Conservation (phyloP, 176 grass and related monocot species). For the Zoysia pacifica region DNA sequence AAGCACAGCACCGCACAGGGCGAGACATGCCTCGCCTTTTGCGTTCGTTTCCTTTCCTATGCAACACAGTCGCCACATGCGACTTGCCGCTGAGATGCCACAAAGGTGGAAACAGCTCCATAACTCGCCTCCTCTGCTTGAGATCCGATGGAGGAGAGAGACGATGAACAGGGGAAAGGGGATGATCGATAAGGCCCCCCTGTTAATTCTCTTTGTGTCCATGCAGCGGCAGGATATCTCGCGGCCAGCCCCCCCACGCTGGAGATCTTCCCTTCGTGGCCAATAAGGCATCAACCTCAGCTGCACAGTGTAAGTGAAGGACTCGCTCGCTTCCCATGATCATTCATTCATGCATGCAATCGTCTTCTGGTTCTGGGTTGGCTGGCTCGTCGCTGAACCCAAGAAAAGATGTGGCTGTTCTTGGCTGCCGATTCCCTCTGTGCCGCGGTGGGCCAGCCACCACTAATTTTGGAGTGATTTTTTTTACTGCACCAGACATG, state of each 20-base stretch:
- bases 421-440: slow-evolving; percentile 4
- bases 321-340: slow-evolving; percentile 22
- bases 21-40: slow-evolving; percentile 70
- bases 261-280: slow-evolving; percentile 97
- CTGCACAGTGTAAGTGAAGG: slow-evolving; percentile 47
- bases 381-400: slow-evolving; percentile 46
- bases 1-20: slow-evolving; percentile 37
- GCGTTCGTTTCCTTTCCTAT: slow-evolving; percentile 32
- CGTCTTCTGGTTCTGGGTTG: too few species aligned
- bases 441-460: background rate
- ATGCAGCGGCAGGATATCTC: slow-evolving; percentile 60
- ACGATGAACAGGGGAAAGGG: background rate
- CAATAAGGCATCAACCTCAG: slow-evolving; percentile 63
- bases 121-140: slow-evolving; percentile 6
- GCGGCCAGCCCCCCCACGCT: slow-evolving; percentile 71
- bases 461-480: background rate
- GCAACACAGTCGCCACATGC: slow-evolving; percentile 54
- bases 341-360: slow-evolving; percentile 16
- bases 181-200: slow-evolving; percentile 12
- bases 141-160: background rate
- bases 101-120: slow-evolving; percentile 56
- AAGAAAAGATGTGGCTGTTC: slow-evolving; percentile 38
- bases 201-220: slow-evolving; percentile 64
- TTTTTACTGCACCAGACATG: slow-evolving; percentile 30
- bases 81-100: slow-evolving; percentile 16